These are phyloP conservation scores for Colletotrichum sp. DNA, from an alignment of 2,329 filamentous ascomycete genomes.

Conservation along the genomic window DNA sequence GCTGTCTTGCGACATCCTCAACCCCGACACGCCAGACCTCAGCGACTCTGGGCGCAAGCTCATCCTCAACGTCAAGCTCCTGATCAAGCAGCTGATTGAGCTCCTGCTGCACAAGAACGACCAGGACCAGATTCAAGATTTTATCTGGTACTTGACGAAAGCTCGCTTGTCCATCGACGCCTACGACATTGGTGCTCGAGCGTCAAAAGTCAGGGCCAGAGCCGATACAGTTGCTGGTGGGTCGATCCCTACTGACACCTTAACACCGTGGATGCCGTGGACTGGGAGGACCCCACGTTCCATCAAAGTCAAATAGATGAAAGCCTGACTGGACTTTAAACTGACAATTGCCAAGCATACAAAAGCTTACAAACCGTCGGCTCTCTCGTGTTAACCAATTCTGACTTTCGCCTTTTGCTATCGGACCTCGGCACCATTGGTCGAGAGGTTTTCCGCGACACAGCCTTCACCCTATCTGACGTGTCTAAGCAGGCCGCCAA, in stretches of 20 bases:
- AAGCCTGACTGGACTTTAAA: neutral
- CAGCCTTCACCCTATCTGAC: slow-evolving; percentile 78
- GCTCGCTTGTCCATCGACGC: slow-evolving; percentile 74
- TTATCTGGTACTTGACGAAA: slow-evolving; percentile 83
- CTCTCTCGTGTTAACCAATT: slow-evolving; percentile 85
- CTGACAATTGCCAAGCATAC: slow-evolving; percentile 61
- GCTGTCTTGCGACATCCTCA: slow-evolving; percentile 78
- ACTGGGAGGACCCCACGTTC: neutral
- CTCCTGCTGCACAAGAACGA: slow-evolving; percentile 82
- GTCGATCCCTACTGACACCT: slow-evolving; percentile 24
- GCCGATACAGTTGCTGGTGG: slow-evolving; percentile 75
- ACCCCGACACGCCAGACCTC: slow-evolving; percentile 73
- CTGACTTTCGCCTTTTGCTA: slow-evolving; percentile 87
- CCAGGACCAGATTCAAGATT: slow-evolving; percentile 86
- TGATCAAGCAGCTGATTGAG: slow-evolving; percentile 81
- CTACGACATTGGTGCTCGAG: slow-evolving; percentile 65
- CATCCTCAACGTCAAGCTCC: slow-evolving; percentile 73
- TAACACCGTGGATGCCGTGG: neutral
- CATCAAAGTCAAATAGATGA: neutral
- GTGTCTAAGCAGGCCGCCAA: slow-evolving; percentile 78
- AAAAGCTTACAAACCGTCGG: slow-evolving; percentile 83
- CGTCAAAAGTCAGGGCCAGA: slow-evolving; percentile 66
- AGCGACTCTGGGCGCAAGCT: slow-evolving; percentile 80
- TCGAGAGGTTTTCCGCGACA: slow-evolving; percentile 85
- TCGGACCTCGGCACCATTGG: slow-evolving; percentile 80